Evolutionary conservation across 257 asterid species (phyloP).

Genomic region (Linaria vulgaris): DNA sequence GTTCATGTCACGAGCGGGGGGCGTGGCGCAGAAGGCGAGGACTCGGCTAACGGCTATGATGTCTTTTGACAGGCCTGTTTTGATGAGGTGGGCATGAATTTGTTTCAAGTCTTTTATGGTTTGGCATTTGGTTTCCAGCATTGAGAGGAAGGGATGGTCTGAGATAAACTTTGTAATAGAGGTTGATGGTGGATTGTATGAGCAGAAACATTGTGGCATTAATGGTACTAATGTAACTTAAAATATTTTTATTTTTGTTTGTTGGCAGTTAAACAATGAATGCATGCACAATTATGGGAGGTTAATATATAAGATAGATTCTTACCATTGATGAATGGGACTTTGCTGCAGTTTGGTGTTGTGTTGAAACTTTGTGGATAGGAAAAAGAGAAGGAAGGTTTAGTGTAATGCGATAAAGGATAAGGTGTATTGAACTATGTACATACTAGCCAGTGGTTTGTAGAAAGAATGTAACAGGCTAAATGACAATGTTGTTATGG

Average conservation of each 20-base stretch:
- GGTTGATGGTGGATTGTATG: slow-evolving; percentile 66
- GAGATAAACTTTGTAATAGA: slow-evolving; percentile 73
- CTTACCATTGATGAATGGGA: slow-evolving; percentile 28
- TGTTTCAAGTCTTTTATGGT: slow-evolving; percentile 54
- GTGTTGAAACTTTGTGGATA: slow-evolving; percentile 11
- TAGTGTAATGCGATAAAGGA: slow-evolving; percentile 18
- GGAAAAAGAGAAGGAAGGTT: not conserved
- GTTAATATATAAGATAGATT: slow-evolving; percentile 4
- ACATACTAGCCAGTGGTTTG: not conserved
- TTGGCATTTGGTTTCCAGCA: slow-evolving; percentile 58
- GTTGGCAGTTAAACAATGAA: slow-evolving; percentile 8
- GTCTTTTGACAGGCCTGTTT: slow-evolving; percentile 55
- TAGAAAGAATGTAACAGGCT: not conserved
- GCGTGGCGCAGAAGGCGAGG: slow-evolving; percentile 51
- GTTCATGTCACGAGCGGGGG: slow-evolving; percentile 41
- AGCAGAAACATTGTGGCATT: slow-evolving; percentile 69
- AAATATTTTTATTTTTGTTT: not conserved
- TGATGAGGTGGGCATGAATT: slow-evolving; percentile 72
- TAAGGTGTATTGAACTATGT: slow-evolving; percentile 24
- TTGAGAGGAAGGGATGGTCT: slow-evolving; percentile 55
- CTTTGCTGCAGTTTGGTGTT: slow-evolving; percentile 6
- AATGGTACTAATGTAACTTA: slow-evolving; percentile 12
- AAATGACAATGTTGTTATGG: too few species aligned
- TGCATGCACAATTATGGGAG: not conserved
- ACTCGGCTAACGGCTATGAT: slow-evolving; percentile 60